A percentile compares a stretch with the other conserved stretches of the same genome.
Conservation (phyloP, 73 alveolate genomes). For the Stentor coeruleus region DNA sequence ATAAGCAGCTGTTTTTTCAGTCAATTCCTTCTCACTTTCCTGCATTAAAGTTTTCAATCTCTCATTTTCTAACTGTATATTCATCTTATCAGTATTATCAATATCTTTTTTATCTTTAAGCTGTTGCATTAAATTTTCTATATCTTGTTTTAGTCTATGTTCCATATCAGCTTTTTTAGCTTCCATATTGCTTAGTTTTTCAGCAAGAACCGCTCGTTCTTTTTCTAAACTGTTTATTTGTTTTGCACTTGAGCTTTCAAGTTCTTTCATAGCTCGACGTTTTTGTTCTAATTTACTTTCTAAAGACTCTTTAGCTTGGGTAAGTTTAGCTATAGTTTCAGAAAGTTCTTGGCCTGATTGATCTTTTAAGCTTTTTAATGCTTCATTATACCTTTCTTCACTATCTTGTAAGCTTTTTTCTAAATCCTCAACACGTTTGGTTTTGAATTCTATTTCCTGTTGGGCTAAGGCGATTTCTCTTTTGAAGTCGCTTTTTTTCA, state of each 20-base stretch:
- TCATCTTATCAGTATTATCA: slow-evolving; percentile 1
- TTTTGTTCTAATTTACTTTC: slow-evolving; percentile 24
- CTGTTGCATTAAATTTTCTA: background rate
- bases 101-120: background rate
- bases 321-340: slow-evolving; percentile 17
- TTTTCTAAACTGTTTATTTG: slow-evolving; percentile 13
- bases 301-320: background rate
- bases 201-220: slow-evolving; percentile 17
- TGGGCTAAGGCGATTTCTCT: slow-evolving; percentile 24
- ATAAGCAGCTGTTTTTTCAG: background rate
- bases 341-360: slow-evolving; percentile 18
- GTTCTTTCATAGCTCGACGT: background rate
- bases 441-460: slow-evolving; percentile 23
- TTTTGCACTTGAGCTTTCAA: background rate
- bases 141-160: slow-evolving; percentile 7
- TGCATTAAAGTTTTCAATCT: slow-evolving; percentile 17
- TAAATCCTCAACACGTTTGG: slow-evolving; percentile 20
- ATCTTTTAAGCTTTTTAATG: slow-evolving; percentile 15
- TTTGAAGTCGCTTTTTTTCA: slow-evolving; percentile 27
- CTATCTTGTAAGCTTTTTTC: slow-evolving; percentile 19
- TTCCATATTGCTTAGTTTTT: slow-evolving; percentile 5
- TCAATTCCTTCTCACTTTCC: slow-evolving; percentile 19
- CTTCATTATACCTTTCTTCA: slow-evolving; percentile 21
- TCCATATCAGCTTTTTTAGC: slow-evolving; percentile 11
- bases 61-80: slow-evolving; percentile 20